These are phyloP conservation scores for Cyclotella kingstonii DNA, from an alignment of 108 stramenopile genomes.

Conservation along the genomic window DNA sequence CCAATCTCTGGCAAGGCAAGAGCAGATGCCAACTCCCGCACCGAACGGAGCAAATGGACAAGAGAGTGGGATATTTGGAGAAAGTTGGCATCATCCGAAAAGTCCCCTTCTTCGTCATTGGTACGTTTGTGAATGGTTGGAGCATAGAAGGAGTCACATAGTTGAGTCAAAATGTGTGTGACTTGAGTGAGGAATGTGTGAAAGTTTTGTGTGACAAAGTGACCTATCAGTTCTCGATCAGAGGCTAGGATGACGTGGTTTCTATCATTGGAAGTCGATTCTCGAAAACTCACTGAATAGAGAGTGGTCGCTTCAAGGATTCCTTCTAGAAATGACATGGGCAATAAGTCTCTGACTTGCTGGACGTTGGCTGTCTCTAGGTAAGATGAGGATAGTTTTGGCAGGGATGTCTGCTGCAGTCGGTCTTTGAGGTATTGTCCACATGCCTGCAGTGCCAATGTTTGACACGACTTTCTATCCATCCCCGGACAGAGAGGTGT, in stretches of 20 bases:
- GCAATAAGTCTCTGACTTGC: slow-evolving; percentile 42
- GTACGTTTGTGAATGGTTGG: slow-evolving; percentile 14
- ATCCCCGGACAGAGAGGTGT: slow-evolving; percentile 32
- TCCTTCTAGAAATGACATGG: slow-evolving; percentile 65
- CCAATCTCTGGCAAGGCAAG: no score
- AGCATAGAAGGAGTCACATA: slow-evolving; percentile 7
- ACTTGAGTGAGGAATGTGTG: slow-evolving; percentile 65
- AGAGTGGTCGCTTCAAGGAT: slow-evolving; percentile 74
- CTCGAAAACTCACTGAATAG: slow-evolving; percentile 58
- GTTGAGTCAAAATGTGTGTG: slow-evolving; percentile 49
- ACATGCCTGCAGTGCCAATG: slow-evolving; percentile 58
- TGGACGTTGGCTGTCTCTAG: slow-evolving; percentile 1
- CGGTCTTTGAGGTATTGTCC: slow-evolving; percentile 56
- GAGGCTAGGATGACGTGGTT: slow-evolving; percentile 4
- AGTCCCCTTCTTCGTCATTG: slow-evolving; percentile 51
- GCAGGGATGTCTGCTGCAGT: no score
- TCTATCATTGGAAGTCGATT: slow-evolving; percentile 1
- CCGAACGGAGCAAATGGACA: slow-evolving; percentile 55
- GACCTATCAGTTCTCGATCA: slow-evolving; percentile 37
- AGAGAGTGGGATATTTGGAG: slow-evolving; percentile 60
- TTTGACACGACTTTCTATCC: slow-evolving; percentile 52
- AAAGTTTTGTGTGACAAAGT: slow-evolving; percentile 65
- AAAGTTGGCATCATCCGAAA: slow-evolving; percentile 53
- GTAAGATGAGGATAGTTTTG: not conserved
- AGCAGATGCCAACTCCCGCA: slow-evolving; percentile 71